Conservation (phyloP, 139 green algal genomes). For the Picochlorum sp. region DNA sequence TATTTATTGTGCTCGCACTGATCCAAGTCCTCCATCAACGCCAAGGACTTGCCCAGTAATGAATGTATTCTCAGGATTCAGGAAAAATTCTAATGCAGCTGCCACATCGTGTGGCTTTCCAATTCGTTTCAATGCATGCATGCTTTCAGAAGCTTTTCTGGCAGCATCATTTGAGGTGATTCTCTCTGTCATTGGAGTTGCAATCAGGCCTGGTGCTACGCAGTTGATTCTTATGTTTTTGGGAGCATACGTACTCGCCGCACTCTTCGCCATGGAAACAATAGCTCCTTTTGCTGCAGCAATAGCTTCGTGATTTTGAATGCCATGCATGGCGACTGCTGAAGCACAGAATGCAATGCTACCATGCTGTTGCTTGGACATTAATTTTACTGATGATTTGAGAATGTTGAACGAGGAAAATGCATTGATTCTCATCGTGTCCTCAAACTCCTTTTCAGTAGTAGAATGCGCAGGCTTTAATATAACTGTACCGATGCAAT, state of each 20-base stretch:
- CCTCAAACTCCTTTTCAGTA: slow-evolving; percentile 44
- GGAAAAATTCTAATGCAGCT: slow-evolving; percentile 56
- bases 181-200: slow-evolving; percentile 36
- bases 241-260: slow-evolving; percentile 63
- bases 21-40: slow-evolving; percentile 9
- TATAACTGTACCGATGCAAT: slow-evolving; percentile 65
- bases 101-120: slow-evolving; percentile 67
- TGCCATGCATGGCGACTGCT: slow-evolving; percentile 27
- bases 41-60: slow-evolving; percentile 39
- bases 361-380: slow-evolving; percentile 54
- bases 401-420: slow-evolving; percentile 69
- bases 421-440: slow-evolving; percentile 52
- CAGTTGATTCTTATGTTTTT: slow-evolving; percentile 79
- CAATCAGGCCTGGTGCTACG: slow-evolving; percentile 61
- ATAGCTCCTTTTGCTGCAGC: slow-evolving; percentile 74
- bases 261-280: slow-evolving; percentile 39
- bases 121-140: slow-evolving; percentile 66
- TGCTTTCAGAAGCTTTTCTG: slow-evolving; percentile 41
- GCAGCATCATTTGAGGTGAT: slow-evolving; percentile 52
- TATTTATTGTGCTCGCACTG: not conserved
- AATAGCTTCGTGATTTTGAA: slow-evolving; percentile 74
- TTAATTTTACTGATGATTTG: slow-evolving; percentile 43
- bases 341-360: slow-evolving; percentile 62
- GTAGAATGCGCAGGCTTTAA: slow-evolving; percentile 69
- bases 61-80: slow-evolving; percentile 54